These are phyloP conservation scores for Scheffersomyces parashehatae DNA, from an alignment of 1,139 yeast species.

Conservation along the genomic window DNA sequence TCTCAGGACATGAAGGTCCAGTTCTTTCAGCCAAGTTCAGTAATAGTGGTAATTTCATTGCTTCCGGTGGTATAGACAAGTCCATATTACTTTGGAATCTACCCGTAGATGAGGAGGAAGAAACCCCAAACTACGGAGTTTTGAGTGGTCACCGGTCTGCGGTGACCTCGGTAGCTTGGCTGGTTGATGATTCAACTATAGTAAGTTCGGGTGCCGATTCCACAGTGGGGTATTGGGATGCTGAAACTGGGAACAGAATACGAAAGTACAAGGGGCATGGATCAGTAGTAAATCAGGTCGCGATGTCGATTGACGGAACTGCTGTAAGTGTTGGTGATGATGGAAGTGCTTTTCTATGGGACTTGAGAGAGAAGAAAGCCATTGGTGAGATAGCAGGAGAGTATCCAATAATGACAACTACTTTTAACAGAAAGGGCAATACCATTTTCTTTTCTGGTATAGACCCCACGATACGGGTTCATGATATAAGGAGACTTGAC, in stretches of 20 bases:
- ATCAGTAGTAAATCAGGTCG: constrained; percentile 58
- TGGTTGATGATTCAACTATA: constrained; percentile 31
- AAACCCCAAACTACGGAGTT: constrained; percentile 36
- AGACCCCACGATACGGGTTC: constrained; percentile 61
- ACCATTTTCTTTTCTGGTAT: constrained; percentile 63
- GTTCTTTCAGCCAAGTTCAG: constrained; percentile 48
- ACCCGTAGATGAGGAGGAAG: constrained; percentile 26
- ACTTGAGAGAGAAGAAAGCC: constrained; percentile 48
- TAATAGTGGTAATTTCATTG: constrained; percentile 42
- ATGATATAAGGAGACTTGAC: constrained; percentile 48
- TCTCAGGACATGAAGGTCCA: constrained; percentile 53
- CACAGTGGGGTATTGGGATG: constrained; percentile 61
- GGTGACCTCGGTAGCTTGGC: constrained; percentile 53
- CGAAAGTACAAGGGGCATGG: constrained; percentile 56
- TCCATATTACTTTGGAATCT: constrained; percentile 47
- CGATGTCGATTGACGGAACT: constrained; percentile 26
- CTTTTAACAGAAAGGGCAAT: constrained; percentile 36
- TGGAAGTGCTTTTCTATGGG: constrained; percentile 64
- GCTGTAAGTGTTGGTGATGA: constrained; percentile 66
- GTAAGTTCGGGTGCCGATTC: constrained; percentile 54
- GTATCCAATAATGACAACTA: constrained; percentile 62
- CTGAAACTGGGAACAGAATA: constrained; percentile 52
- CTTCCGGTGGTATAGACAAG: constrained; percentile 56
- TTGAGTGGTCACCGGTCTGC: constrained; percentile 52
- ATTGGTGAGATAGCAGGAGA: constrained; percentile 41